phyloP scores from a whole-genome alignment of 2,329 filamentous ascomycete genomes.

The Chaetomium globosum region DNA sequence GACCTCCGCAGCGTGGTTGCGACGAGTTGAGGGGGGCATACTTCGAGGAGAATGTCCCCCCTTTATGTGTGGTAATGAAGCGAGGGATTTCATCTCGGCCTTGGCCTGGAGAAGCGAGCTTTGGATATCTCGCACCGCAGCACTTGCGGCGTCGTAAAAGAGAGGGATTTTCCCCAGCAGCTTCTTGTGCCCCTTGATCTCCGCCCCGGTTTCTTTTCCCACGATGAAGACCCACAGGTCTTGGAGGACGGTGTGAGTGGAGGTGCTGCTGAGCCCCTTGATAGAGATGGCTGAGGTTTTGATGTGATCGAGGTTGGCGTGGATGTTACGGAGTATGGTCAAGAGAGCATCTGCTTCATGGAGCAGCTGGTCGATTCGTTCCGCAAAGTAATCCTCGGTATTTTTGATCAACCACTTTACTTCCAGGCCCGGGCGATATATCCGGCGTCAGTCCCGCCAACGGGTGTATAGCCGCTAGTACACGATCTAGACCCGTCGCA shows the following conservation, averaged over 20 bases:
- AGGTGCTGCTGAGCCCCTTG: background rate
- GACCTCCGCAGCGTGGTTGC: background rate
- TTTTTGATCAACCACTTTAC: too few relatives aligned
- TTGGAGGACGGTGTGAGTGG: background rate
- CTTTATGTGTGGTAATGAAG: background rate
- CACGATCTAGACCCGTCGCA: background rate
- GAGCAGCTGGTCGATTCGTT: too few relatives aligned
- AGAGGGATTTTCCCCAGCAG: background rate
- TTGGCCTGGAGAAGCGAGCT: background rate
- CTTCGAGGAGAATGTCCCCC: background rate
- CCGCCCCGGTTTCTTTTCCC: background rate
- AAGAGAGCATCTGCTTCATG: background rate
- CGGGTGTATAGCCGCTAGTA: background rate
- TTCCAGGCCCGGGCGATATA: too few relatives aligned
- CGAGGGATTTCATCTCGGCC: background rate
- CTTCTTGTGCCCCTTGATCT: background rate
- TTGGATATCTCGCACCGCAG: background rate
- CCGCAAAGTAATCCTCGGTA: too few relatives aligned
- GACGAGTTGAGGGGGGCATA: background rate
- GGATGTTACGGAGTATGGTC: background rate
- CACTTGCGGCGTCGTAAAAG: background rate
- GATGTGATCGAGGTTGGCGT: background rate
- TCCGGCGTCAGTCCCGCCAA: too few relatives aligned
- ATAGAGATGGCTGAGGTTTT: too few relatives aligned
- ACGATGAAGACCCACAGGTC: background rate